Percentiles rank a stretch among this genome's conserved stretches.
phyloP scores from a whole-genome alignment of 148 eudicot genomes.

The Vaccinium macrocarpon region DNA sequence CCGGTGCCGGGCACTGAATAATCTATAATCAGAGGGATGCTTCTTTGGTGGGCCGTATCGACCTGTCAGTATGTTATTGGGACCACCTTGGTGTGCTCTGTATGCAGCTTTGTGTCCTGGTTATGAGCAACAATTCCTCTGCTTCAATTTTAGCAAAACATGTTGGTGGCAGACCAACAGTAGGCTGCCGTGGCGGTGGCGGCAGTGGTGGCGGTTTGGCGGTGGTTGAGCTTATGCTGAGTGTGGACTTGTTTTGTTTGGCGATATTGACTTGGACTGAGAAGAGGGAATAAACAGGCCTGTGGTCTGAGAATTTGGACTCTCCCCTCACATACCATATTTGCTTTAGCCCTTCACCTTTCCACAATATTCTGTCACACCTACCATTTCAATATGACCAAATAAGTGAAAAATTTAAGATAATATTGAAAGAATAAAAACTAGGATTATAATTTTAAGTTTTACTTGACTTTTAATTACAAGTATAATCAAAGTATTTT shows the following conservation, averaged over 20 bases:
- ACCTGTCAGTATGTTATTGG: slow-evolving; percentile 7
- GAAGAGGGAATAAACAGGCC: slow-evolving; percentile 65
- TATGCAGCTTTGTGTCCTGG: slow-evolving; percentile 37
- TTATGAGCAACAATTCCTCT: slow-evolving; percentile 24
- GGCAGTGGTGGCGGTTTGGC: neutral
- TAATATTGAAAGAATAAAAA: too few species aligned
- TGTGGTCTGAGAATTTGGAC: slow-evolving; percentile 69
- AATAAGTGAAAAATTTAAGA: neutral
- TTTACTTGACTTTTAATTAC: too few species aligned
- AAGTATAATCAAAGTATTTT: too few species aligned
- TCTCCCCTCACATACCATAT: slow-evolving; percentile 56
- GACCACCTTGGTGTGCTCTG: slow-evolving; percentile 28
- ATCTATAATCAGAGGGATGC: neutral
- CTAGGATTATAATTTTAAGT: too few species aligned
- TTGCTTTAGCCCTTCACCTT: slow-evolving; percentile 69
- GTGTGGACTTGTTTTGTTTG: neutral
- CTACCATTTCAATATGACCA: slow-evolving; percentile 24
- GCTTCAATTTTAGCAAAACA: slow-evolving; percentile 22
- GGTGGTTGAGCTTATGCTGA: neutral
- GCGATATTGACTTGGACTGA: slow-evolving; percentile 32
- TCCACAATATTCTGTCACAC: slow-evolving; percentile 82
- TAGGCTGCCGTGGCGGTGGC: neutral
- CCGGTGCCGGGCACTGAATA: too few species aligned
- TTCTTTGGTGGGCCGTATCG: neutral
- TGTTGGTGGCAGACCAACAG: neutral